phyloP scores from a whole-genome alignment of 2,329 filamentous ascomycete species.

The Harringtonia aguacate region DNA sequence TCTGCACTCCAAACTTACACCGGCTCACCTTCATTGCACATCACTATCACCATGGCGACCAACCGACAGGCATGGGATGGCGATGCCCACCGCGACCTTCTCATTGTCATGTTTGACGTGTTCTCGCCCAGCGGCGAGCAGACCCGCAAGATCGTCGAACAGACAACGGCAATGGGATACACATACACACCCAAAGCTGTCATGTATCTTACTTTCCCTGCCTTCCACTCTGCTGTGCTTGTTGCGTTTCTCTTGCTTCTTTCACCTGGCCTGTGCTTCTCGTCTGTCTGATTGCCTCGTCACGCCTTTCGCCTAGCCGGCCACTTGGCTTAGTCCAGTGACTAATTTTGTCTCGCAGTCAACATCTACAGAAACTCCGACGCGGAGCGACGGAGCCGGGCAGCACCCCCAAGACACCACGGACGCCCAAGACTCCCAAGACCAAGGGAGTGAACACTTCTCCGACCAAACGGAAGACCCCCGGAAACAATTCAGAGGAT shows the following conservation, averaged over 20 bases:
- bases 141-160: conserved; percentile 14
- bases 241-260: background rate
- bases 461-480: background rate
- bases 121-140: conserved; percentile 14
- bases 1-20: too few species aligned
- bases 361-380: background rate
- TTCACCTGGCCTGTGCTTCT: background rate
- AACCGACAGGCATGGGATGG: conserved; percentile 15
- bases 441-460: conserved; percentile 1
- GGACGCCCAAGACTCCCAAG: conserved; percentile 10
- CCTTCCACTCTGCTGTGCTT: too few species aligned
- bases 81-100: conserved; percentile 18
- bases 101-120: conserved; percentile 15
- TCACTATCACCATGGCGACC: conserved; percentile 1
- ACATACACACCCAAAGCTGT: conserved; percentile 18
- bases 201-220: conserved; percentile 14
- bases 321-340: background rate
- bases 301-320: background rate
- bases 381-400: background rate
- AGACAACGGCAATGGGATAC: conserved; percentile 15
- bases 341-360: background rate
- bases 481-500: conserved; percentile 2
- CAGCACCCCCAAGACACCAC: background rate
- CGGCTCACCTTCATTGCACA: background rate
- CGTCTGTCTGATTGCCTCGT: background rate